A percentile compares a stretch with the other conserved stretches of the same genome.
Conservation (phyloP, 768 basidiomycete genomes). For the Boletus reticuloceps region DNA sequence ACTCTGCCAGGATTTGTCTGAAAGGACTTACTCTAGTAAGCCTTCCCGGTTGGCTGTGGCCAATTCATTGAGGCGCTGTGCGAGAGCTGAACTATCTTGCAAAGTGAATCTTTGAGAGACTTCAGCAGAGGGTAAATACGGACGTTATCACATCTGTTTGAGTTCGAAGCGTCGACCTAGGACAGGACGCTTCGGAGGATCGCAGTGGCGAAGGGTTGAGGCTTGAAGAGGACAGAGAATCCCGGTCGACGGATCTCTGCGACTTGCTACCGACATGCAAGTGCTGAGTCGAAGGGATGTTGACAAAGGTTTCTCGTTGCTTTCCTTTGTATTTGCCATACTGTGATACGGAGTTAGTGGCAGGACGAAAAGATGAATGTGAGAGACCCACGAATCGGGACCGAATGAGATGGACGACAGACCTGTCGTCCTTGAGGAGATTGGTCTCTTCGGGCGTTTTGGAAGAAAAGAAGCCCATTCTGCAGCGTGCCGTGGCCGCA, state of each 20-base stretch:
- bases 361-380: constrained; percentile 13
- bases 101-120: constrained; percentile 13
- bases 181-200: constrained; percentile 20
- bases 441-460: constrained; percentile 15
- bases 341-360: constrained; percentile 29
- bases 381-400: constrained; percentile 54
- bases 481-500: no score
- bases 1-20: not conserved
- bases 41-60: constrained; percentile 80
- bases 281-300: constrained; percentile 33
- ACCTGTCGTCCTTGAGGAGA: constrained; percentile 36
- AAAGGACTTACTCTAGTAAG: constrained; percentile 58
- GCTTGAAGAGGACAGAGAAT: constrained; percentile 12
- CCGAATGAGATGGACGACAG: constrained; percentile 55
- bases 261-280: constrained; percentile 20
- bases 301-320: constrained; percentile 43
- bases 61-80: constrained; percentile 78
- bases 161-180: constrained; percentile 24
- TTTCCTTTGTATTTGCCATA: constrained; percentile 60
- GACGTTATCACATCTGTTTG: constrained; percentile 57
- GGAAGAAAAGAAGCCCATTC: constrained; percentile 35
- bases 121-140: constrained; percentile 23
- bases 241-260: constrained; percentile 19
- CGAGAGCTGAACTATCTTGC: constrained; percentile 60
- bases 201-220: constrained; percentile 20